Evolutionary conservation across 495 filamentous ascomycete genomes (phyloP).

Genomic region (Podospora tetraspora): DNA sequence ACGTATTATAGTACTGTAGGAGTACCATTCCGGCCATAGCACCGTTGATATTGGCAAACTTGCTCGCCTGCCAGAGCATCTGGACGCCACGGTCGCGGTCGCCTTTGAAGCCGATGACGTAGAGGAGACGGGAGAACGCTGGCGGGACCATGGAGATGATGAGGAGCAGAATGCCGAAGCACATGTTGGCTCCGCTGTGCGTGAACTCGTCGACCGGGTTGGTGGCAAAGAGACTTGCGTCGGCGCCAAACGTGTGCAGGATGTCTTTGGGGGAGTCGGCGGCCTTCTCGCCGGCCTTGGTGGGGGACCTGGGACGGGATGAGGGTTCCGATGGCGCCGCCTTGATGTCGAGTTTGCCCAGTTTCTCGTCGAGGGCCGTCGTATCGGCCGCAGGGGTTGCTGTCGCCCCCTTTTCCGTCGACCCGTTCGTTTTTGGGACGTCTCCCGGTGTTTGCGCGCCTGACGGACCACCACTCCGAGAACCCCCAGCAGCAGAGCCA

Average conservation of each 20-base stretch:
- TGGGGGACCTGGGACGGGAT: not conserved
- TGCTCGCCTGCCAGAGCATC: conserved; percentile 90
- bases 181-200: conserved; percentile 80
- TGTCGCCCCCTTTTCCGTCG: not conserved
- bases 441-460: conserved; percentile 26
- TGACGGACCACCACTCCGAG: conserved; percentile 27
- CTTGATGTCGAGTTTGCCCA: conserved; percentile 13
- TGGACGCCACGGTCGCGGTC: conserved; percentile 76
- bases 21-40: conserved; percentile 79
- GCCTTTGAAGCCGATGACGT: conserved; percentile 86
- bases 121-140: conserved; percentile 74
- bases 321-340: not conserved
- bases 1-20: conserved; percentile 80
- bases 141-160: conserved; percentile 89
- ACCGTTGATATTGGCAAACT: conserved; percentile 83
- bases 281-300: not conserved
- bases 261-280: not conserved
- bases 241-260: conserved; percentile 25
- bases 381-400: not conserved
- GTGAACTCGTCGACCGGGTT: conserved; percentile 78
- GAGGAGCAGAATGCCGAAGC: conserved; percentile 78
- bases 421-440: not conserved
- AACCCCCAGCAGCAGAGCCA: conserved; percentile 24
- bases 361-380: conserved; percentile 18
- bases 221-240: conserved; percentile 53